phyloP scores from a whole-genome alignment of 1,284 basidiomycete genomes.

The Gymnopus androsaceus region DNA sequence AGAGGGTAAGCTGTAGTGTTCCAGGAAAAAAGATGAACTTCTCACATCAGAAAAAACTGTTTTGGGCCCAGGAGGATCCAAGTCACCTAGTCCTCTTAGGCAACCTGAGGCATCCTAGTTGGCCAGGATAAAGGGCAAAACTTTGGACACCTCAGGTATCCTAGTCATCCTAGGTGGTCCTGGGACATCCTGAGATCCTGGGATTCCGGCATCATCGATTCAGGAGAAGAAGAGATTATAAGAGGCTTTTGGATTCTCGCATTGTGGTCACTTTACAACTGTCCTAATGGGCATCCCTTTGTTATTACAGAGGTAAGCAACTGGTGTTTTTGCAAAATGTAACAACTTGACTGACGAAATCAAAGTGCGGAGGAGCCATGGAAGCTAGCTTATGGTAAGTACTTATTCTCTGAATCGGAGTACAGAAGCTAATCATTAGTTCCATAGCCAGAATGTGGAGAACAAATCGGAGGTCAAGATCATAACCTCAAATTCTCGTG shows the following conservation, averaged over 20 bases:
- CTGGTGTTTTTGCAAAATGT: neutral
- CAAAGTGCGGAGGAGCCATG: constrained; percentile 58
- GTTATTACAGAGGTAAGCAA: constrained; percentile 16
- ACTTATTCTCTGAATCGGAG: constrained; percentile 28
- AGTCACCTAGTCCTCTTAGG: too few relatives aligned
- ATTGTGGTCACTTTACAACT: constrained; percentile 47
- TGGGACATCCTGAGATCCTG: too few relatives aligned
- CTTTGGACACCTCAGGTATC: too few relatives aligned
- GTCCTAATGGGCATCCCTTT: constrained; percentile 47
- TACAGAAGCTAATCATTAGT: neutral
- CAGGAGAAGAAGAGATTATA: constrained; percentile 48
- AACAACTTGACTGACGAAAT: neutral
- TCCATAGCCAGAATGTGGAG: constrained; percentile 51
- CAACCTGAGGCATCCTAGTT: too few relatives aligned
- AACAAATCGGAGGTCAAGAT: constrained; percentile 46
- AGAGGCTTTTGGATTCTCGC: constrained; percentile 40
- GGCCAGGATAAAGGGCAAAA: too few relatives aligned
- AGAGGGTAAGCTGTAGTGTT: too few relatives aligned
- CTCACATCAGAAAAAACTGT: too few relatives aligned
- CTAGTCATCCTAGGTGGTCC: too few relatives aligned
- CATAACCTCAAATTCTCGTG: constrained; percentile 50
- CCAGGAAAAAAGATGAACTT: too few relatives aligned
- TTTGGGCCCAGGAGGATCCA: too few relatives aligned
- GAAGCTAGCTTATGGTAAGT: constrained; percentile 23
- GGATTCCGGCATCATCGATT: too few relatives aligned